Evolutionary conservation across 2,329 filamentous ascomycete species (phyloP), one percentile per base, ranked within the genome.

Genomic region (Gaeumannomyces sp.): DNA sequence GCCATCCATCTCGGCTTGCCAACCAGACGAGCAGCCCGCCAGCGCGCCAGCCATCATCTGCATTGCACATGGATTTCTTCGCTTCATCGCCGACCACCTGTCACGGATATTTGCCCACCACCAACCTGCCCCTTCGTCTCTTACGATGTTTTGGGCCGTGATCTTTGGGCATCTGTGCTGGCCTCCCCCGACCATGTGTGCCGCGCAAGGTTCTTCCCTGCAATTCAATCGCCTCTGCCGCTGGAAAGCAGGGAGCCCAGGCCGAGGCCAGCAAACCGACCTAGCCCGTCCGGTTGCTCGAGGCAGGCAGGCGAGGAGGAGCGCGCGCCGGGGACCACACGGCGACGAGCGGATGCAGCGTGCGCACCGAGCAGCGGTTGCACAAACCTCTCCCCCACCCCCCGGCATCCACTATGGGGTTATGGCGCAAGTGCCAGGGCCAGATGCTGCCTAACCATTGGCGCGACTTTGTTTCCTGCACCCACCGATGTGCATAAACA

Each of bases 391-490:
- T 10, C 22, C 45, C 45, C 7, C 45, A 8, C 45, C 45, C 45
- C 45, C 19, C 19, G 45, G 45, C 45, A 53, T 53, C 45, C 45
- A 53, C 45, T 53, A 53, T 53, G 45, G 22, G 45, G 45, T 53
- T 53, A 53, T 53, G 22, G 45, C 45, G 45, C 45, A 53, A 53
- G 45, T 53, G 45, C 38, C 45, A 53, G 45, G 7, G 45, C 45
- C 45, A n/a, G 22, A n/a, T 53, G 45, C 45, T 53, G 45, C 45
- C 22, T 25, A 11, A 11, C 45, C n/a, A 53, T 53, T 53, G 45
- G 45, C 45, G 45, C 45, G 45, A 53, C 45, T 53, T 53, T 53
- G 45, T 53, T 53, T 53, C 45, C 45, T 33, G 59, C 19, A 38
- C 25, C 28, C 35, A 33, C 19, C 35, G 22, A 16, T 38, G 59